Evolutionary conservation across 768 basidiomycete genomes (phyloP), one percentile per base, ranked within the genome.

Genomic region (Suillus plorans): DNA sequence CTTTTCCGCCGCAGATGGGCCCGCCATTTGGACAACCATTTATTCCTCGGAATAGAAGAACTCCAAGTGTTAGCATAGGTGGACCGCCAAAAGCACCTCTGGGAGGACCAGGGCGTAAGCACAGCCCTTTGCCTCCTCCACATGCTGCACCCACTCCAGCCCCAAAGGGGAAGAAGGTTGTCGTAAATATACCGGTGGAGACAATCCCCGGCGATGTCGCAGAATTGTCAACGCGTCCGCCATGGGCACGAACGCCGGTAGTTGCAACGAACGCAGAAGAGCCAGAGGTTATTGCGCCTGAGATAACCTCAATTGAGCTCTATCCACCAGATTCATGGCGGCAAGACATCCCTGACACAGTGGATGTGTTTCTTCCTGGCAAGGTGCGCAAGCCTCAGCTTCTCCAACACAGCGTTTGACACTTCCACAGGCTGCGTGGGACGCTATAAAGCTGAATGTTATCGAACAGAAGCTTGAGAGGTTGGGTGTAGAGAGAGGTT

Each of bases 11-110:
- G 55, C 82, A 82, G 2, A 78, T 88, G 66, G 69, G 82, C 1
- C 80, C 78, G 65, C 81, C 75, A 31, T 80, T 74, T 47, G 75
- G 74, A 18, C 82, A 82, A 63, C 86, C 84, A 3, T 88, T 86
- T 68, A 82, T 84, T 8, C 85, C 83, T 36, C 79, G 89, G 63
- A 89, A 82, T 71, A 82, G 89, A 73, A 82, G 91, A 50, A 85
- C 90, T 63, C 84, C 82, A 18, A 85, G 84, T 67, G 67, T 89
- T 52, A 91, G 89, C 72, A 85, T 90, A 49, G 93, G 93, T 14
- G 93, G 93, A 8, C 93, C 93, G n/a, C 93, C 93, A 10, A 95
- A 94, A 74, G 93, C 93, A 1, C 84, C 87, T 0, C 78, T 95
- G 3, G 93, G 93, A 20, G 93, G 93, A 0, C 92, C 90, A 14